Evolutionary conservation across 2,329 filamentous ascomycete species (phyloP), one percentile per base, ranked within the genome.

Genomic region (Lachnellula hyalina): DNA sequence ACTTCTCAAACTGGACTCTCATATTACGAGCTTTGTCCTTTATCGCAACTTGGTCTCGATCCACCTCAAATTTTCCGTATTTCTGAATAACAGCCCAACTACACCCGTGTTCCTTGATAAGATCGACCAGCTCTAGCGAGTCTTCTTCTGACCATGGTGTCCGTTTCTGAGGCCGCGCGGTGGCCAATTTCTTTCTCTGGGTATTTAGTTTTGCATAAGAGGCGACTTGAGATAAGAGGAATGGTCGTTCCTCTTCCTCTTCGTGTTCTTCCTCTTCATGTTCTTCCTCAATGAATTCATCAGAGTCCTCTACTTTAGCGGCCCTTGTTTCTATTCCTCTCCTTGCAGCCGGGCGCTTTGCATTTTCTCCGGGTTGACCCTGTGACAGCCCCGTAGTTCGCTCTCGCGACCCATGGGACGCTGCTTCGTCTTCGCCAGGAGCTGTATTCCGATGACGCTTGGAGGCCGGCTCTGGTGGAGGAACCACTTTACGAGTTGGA

Each of bases 1-100:
- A 77, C 75, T 72, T 73, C 3, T 77, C 51, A 50, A 64, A 74
- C 7, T 68, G 68, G 41, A 74, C 68, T 63, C 78, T 80, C 54
- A 83, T 67, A 56, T 81, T 82, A 49, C 81, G 72, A 4, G 79
- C 80, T 56, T 75, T 76, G 58, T 81, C 78, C 60, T 80, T 81
- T 7, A 83, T 57, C 45, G 80, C 77, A 2, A 81, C 77, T 56
- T 84, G 77, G 64, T 35, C 68, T 67, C 48, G 69, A 47, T 51
- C 62, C 38, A 4, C 52, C 5, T 69, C 61, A 2, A 70, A 71
- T 15, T 61, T 57, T 32, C 72, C 72, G 32, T 64, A 61, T 12
- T 67, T 63, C 21, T 68, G 62, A 46, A 87, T 80, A 0, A 51
- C 25, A 2, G 77, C 59, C 72, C 79, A 87, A 9, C 65, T 66